phyloP scores from a whole-genome alignment of 164 flowering plant genomes.

The Hamamelis virginiana region DNA sequence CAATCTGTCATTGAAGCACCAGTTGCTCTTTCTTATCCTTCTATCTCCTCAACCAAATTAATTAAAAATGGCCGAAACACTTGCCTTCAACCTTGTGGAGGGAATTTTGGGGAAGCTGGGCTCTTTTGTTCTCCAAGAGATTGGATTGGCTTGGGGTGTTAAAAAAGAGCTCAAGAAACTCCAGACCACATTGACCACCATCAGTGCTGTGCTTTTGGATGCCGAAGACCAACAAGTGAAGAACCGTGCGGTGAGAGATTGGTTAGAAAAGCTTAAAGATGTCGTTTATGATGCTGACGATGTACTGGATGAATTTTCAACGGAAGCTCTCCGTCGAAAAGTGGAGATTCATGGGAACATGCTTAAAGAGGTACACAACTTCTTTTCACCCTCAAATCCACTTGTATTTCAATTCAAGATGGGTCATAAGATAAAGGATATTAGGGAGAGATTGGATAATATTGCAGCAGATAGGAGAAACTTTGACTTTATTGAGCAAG shows the following conservation, averaged over 20 bases:
- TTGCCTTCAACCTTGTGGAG: too few species aligned
- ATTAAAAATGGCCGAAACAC: too few species aligned
- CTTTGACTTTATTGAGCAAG: not conserved
- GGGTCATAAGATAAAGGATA: not conserved
- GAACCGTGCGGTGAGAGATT: not conserved
- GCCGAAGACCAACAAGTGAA: slow-evolving; percentile 13
- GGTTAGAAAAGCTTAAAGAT: slow-evolving; percentile 18
- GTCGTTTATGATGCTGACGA: slow-evolving; percentile 17
- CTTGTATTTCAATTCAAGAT: not conserved
- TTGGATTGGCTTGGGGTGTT: too few species aligned
- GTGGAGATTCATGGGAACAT: not conserved
- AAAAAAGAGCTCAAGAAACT: too few species aligned
- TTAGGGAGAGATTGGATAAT: not conserved
- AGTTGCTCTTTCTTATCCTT: too few species aligned
- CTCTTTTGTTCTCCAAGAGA: too few species aligned
- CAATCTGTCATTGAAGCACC: too few species aligned
- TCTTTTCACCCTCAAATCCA: not conserved
- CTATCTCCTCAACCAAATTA: too few species aligned
- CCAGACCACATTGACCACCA: not conserved
- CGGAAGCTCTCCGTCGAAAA: not conserved
- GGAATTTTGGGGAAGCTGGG: too few species aligned
- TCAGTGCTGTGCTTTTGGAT: slow-evolving; percentile 3
- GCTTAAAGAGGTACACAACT: not conserved
- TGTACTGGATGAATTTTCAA: slow-evolving; percentile 9
- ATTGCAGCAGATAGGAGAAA: not conserved